Evolutionary conservation across 352 stramenopile species (phyloP).

Genomic region (Phytophthora sojae): DNA sequence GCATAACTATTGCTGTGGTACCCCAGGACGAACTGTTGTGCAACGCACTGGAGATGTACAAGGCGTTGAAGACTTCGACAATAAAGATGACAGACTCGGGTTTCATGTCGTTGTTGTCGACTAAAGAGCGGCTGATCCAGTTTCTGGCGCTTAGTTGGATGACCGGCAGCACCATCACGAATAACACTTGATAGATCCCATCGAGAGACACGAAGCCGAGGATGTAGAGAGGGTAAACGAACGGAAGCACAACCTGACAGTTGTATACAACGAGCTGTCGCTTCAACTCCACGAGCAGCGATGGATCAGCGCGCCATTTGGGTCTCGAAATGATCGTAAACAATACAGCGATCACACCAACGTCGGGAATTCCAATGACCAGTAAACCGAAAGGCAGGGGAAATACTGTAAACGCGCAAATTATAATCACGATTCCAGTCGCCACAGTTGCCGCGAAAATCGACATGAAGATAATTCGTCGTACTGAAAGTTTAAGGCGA

Average conservation of each 20-base stretch:
- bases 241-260: conserved; percentile 17
- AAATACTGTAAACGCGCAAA: background rate
- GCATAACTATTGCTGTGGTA: background rate
- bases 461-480: background rate
- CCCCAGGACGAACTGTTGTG: conserved; percentile 22
- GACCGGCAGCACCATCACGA: conserved; percentile 20
- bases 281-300: conserved; percentile 5
- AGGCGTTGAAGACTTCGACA: conserved; percentile 39
- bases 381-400: conserved; percentile 5
- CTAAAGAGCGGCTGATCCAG: conserved; percentile 24
- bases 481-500: background rate
- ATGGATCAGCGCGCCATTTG: conserved; percentile 1
- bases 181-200: conserved; percentile 10
- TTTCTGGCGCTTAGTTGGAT: conserved; percentile 27
- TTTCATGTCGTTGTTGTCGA: conserved; percentile 22
- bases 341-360: background rate
- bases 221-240: conserved; percentile 31
- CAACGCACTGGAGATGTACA: conserved; percentile 36
- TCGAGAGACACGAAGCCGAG: conserved; percentile 7
- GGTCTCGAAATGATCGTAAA: background rate
- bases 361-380: background rate
- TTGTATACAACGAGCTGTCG: conserved; percentile 11
- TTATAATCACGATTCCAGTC: background rate
- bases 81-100: conserved; percentile 30
- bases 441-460: background rate